Base-by-base conservation (phyloP, 75 land plant genomes). In the Picea sitchensis region DNA sequence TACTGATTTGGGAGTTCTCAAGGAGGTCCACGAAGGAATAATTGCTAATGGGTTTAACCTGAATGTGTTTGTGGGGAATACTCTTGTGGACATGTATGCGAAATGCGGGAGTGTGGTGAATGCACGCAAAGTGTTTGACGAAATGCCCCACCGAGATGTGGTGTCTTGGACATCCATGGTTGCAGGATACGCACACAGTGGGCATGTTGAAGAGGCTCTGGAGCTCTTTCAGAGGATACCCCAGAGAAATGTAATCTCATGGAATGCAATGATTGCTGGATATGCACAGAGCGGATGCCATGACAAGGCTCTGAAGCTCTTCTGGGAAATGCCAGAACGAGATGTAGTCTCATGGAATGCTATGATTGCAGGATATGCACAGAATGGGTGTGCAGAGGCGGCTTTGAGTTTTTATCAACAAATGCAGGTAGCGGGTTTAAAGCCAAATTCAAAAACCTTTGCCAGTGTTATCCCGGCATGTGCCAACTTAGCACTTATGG, bases 81-180 rank as follows among this genome's bases (percentile, higher is more conserved):
- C 26, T 26, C 26, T 26, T 26, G 26, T 26, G 26, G 26, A 26
- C 26, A 26, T 26, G 26, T 26, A 26, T 26, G 26, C 26, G 26
- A 26, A 26, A 26, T 26, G 26, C 26, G 26, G 26, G 26, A 26
- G 26, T 26, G 26, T 26, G 26, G 26, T 26, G 26, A 26, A 26
- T 26, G 26, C 26, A 26, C 26, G 26, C 26, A 26, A n/a, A n/a
- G n/a, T 79, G 18, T 80, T 86, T 75, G 36, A 30, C 23, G 14
- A 75, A 75, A 30, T 58, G 60, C 13, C 59, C 58, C 13, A 26
- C 26, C 15, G 76, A 58, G 31, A 75, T 75, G 38, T 89, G 54
- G 76, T 89, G 72, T 79, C 82, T 21, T 91, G 93, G 93, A 91
- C 87, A 71, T 83, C 82, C 58, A 82, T 91, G 89, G 87, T 91